Evolutionary conservation across 139 green algal genomes (phyloP).

Genomic region (Haematococcus sp.): DNA sequence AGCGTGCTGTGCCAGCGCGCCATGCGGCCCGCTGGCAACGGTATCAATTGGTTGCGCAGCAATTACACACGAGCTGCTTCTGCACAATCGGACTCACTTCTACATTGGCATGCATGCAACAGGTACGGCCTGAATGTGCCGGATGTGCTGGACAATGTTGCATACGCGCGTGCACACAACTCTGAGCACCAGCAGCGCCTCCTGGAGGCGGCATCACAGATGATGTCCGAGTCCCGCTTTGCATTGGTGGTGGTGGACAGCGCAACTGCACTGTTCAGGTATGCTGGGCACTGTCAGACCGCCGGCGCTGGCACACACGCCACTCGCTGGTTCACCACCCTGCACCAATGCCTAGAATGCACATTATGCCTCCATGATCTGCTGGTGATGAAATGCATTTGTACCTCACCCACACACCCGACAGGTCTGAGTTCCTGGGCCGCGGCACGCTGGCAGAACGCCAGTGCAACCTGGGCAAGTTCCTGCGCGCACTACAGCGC

Average conservation of each 20-base stretch:
- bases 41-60: too few relatives aligned
- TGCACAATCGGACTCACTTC: too few relatives aligned
- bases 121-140: constrained; percentile 82
- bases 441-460: constrained; percentile 85
- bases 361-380: too few relatives aligned
- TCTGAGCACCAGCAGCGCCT: constrained; percentile 95
- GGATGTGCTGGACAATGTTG: constrained; percentile 98
- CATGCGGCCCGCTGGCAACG: too few relatives aligned
- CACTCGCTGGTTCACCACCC: too few relatives aligned
- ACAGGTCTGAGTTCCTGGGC: constrained; percentile 83
- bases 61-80: too few relatives aligned
- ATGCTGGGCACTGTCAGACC: too few relatives aligned
- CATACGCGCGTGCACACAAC: constrained; percentile 97
- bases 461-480: constrained; percentile 84
- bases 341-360: too few relatives aligned
- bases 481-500: constrained; percentile 84
- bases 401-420: too few relatives aligned
- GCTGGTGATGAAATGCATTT: too few relatives aligned
- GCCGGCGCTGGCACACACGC: too few relatives aligned
- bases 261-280: constrained; percentile 83
- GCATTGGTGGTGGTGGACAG: constrained; percentile 94
- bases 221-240: constrained; percentile 95
- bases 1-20: too few relatives aligned
- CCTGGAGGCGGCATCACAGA: constrained; percentile 79
- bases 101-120: constrained; percentile 11